Conservation (phyloP, 306 rosid species). For the Begonia peltatifolia region DNA sequence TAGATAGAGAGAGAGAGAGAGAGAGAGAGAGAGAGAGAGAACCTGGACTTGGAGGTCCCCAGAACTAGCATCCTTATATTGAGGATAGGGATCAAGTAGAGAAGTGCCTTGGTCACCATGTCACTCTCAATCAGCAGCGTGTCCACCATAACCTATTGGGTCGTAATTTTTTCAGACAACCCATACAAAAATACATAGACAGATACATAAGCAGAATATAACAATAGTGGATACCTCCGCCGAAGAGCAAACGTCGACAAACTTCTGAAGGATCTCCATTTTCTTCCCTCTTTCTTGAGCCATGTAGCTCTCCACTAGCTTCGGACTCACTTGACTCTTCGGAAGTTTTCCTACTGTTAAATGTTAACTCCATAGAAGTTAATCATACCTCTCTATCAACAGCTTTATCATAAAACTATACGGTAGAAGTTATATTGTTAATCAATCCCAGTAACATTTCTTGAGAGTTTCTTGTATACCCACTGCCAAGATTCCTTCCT, state of each 20-base stretch:
- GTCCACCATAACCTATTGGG: constrained; percentile 48
- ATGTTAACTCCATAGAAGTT: neutral
- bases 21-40: neutral
- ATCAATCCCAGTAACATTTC: too few relatives aligned
- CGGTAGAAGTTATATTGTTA: too few relatives aligned
- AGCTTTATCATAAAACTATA: too few relatives aligned
- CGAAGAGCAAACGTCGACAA: constrained; percentile 40
- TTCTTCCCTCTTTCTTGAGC: constrained; percentile 53
- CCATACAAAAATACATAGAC: too few relatives aligned
- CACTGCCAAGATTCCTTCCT: constrained; percentile 6
- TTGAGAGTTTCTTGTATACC: neutral
- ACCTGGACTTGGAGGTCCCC: constrained; percentile 70
- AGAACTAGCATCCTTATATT: constrained; percentile 45
- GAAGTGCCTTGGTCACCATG: constrained; percentile 41
- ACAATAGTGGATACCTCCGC: constrained; percentile 23
- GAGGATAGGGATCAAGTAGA: constrained; percentile 51
- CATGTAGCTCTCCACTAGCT: constrained; percentile 42
- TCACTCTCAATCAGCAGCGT: constrained; percentile 68
- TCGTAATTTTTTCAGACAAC: neutral
- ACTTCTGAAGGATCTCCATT: constrained; percentile 45
- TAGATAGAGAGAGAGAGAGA: neutral
- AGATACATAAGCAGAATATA: too few relatives aligned
- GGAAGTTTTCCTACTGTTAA: constrained; percentile 66
- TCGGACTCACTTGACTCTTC: constrained; percentile 47
- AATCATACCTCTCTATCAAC: too few relatives aligned